Conservation (phyloP, 176 grass and related monocot genomes). For the Stipa capillata region DNA sequence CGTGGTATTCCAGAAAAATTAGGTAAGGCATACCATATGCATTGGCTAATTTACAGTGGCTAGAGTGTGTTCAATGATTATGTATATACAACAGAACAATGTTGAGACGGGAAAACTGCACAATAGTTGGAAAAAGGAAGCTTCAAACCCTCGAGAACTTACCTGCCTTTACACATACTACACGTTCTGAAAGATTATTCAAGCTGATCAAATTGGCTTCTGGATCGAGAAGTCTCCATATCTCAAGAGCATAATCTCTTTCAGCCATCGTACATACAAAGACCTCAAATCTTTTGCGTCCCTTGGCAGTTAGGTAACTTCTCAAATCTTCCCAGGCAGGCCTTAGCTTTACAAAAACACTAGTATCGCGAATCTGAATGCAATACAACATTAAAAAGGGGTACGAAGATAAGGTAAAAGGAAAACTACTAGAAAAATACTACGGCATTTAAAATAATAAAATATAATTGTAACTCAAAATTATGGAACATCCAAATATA, state of each 20-base stretch:
- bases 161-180: constrained; percentile 88
- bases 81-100: background rate
- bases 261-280: constrained; percentile 98
- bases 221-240: constrained; percentile 98
- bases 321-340: constrained; percentile 97
- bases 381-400: constrained; percentile 6
- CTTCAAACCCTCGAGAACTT: constrained; percentile 26
- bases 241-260: constrained; percentile 97
- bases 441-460: background rate
- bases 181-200: constrained; percentile 58
- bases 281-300: constrained; percentile 94
- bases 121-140: background rate
- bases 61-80: background rate
- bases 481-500: background rate
- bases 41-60: background rate
- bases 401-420: constrained; percentile 14
- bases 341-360: constrained; percentile 96
- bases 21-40: background rate
- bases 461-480: background rate
- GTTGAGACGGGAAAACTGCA: background rate
- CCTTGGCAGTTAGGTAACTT: constrained; percentile 92
- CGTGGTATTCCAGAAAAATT: background rate
- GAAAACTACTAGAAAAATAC: background rate
- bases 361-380: constrained; percentile 82
- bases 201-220: constrained; percentile 67